These are phyloP conservation scores for Chenopodium quinoa DNA, from an alignment of 148 eudicot genomes.

Conservation along the genomic window DNA sequence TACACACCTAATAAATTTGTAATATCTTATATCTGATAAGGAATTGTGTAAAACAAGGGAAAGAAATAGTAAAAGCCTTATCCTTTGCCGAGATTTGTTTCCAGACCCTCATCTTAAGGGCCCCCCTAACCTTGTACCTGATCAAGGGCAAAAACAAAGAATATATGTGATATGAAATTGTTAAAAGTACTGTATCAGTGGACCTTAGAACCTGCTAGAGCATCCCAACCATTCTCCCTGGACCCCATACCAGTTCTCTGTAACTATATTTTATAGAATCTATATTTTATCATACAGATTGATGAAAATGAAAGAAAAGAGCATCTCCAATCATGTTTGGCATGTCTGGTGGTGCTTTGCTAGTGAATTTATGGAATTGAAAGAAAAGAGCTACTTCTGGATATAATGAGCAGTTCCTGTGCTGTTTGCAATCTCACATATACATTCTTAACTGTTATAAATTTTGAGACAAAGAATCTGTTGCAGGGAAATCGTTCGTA, in stretches of 20 bases:
- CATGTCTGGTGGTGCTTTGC: neutral
- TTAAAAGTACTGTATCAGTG: neutral
- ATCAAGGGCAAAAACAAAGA: neutral
- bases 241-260: neutral
- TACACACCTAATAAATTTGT: too few relatives aligned
- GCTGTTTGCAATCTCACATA: neutral
- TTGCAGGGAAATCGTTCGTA: slow-evolving; percentile 79
- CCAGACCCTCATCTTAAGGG: neutral
- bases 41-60: neutral
- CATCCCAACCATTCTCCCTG: neutral
- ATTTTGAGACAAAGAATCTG: neutral
- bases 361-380: neutral
- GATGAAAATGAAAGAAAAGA: neutral
- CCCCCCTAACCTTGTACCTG: neutral
- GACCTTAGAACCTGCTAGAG: neutral
- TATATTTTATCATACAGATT: neutral
- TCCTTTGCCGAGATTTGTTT: neutral
- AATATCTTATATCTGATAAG: too few relatives aligned
- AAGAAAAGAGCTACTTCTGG: neutral
- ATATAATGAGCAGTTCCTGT: neutral
- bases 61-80: neutral
- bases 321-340: neutral
- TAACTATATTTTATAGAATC: neutral
- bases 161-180: neutral
- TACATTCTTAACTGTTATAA: neutral